Evolutionary conservation across 257 asterid genomes (phyloP), one percentile per base, ranked within the genome.

Genomic region (Przewalskia tangutica): DNA sequence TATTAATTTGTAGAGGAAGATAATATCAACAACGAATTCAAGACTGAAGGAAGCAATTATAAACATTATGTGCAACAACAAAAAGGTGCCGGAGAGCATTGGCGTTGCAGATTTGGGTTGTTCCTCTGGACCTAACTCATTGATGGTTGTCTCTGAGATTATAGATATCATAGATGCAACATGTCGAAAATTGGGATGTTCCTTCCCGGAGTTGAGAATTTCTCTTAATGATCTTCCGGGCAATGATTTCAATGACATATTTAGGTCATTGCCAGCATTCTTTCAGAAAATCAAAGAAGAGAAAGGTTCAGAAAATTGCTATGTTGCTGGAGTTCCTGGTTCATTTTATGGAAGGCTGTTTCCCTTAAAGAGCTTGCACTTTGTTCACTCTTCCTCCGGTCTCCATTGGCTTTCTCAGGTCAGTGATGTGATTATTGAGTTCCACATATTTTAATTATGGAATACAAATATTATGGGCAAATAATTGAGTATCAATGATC

Each of bases 331-430:
- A 3, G 87, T 89, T 1, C 87, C 89, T 5, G 97, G 91, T 14
- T 88, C 97, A 10, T 93, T 93, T 77, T 89, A 90, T 55, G 93
- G 95, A 18, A 89, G 97, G 83, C 50, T 92, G 62, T 93, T 90
- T 62, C 94, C 97, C 0, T 36, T 6, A 9, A 83, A 86, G 4
- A 88, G 87, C 50, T 58, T 89, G 27, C 94, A 93, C 62, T 88
- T 93, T 34, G 87, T 92, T 63, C 94, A 92, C 87, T 88, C 97
- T 79, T 92, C 97, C 12, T 89, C 93, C 6, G 88, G 94, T 63
- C 89, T 93, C n/a, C 97, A 93, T 64, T 93, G 97, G 97, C 92
- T 93, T 20, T 93, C 97, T 16, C 87, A 87, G 97, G 92, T 91
- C 23, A 71, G 66, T 11, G 38, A n/a, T n/a, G n/a, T n/a, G n/a